Evolutionary conservation across 768 basidiomycete genomes (phyloP).

Genomic region (Macrolepiota fuliginosa): DNA sequence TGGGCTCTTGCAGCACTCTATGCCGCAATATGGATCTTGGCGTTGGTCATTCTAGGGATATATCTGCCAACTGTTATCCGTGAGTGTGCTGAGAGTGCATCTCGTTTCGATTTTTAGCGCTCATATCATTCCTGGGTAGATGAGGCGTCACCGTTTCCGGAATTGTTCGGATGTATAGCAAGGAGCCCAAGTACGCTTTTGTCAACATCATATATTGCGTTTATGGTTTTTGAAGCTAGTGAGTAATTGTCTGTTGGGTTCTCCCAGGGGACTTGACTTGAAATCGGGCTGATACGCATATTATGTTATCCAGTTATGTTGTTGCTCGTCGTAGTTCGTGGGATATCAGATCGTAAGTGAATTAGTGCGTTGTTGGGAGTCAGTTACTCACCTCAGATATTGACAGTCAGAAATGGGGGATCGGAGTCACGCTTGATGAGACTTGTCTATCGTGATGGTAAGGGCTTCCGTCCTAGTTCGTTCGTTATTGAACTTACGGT

Average conservation of each 20-base stretch:
- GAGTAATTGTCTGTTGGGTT: neutral
- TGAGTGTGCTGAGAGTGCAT: too few relatives aligned
- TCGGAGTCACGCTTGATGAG: neutral
- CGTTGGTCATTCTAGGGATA: too few relatives aligned
- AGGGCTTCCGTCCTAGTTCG: neutral
- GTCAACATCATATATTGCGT: neutral
- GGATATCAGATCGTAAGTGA: neutral
- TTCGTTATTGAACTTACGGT: neutral
- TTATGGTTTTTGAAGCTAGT: neutral
- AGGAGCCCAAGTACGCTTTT: neutral
- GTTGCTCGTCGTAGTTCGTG: neutral
- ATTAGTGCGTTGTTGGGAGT: neutral
- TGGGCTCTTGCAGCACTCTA: too few relatives aligned
- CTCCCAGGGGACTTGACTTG: neutral
- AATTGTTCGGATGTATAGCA: neutral
- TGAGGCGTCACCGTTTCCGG: neutral
- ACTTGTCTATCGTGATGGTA: neutral
- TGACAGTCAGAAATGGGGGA: neutral
- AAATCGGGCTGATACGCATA: neutral
- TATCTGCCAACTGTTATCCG: too few relatives aligned
- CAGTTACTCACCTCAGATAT: neutral
- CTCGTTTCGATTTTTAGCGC: neutral
- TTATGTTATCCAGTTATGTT: neutral
- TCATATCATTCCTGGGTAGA: neutral
- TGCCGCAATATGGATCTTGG: too few relatives aligned